These are phyloP conservation scores for Eutrema japonicum DNA, from an alignment of 345 rosid species.

Conservation along the genomic window DNA sequence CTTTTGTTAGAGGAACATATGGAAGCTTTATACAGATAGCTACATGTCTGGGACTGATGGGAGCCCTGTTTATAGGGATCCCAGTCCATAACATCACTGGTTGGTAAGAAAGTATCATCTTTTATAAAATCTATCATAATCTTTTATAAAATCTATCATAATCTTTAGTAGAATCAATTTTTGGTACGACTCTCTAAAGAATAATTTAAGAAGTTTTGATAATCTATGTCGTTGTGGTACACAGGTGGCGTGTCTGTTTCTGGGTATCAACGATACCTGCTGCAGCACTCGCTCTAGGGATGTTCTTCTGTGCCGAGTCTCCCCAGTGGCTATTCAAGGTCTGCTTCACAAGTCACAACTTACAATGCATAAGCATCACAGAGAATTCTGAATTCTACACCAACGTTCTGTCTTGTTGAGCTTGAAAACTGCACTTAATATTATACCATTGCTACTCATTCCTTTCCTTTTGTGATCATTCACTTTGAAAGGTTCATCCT, in stretches of 20 bases:
- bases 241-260: slow-evolving; percentile 97
- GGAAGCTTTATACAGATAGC: slow-evolving; percentile 97
- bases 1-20: slow-evolving; percentile 94
- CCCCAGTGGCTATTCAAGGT: slow-evolving; percentile 98
- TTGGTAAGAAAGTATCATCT: slow-evolving; percentile 56
- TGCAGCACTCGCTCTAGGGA: slow-evolving; percentile 71
- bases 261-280: slow-evolving; percentile 89
- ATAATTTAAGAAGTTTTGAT: slow-evolving; percentile 3
- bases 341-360: slow-evolving; percentile 24
- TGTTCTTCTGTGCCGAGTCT: slow-evolving; percentile 83
- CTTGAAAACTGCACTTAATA: background rate
- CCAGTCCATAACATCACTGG: slow-evolving; percentile 80
- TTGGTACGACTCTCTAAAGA: background rate
- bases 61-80: slow-evolving; percentile 77
- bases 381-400: background rate
- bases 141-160: slow-evolving; percentile 5
- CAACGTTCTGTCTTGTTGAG: background rate
- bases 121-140: background rate
- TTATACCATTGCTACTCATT: background rate
- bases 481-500: slow-evolving; percentile 10
- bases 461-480: slow-evolving; percentile 10
- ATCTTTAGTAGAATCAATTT: slow-evolving; percentile 1
- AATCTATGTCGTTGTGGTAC: slow-evolving; percentile 25
- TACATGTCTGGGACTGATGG: slow-evolving; percentile 93
- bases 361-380: background rate